phyloP scores from a whole-genome alignment of 2,329 filamentous ascomycete species.

The Onygena corvina region DNA sequence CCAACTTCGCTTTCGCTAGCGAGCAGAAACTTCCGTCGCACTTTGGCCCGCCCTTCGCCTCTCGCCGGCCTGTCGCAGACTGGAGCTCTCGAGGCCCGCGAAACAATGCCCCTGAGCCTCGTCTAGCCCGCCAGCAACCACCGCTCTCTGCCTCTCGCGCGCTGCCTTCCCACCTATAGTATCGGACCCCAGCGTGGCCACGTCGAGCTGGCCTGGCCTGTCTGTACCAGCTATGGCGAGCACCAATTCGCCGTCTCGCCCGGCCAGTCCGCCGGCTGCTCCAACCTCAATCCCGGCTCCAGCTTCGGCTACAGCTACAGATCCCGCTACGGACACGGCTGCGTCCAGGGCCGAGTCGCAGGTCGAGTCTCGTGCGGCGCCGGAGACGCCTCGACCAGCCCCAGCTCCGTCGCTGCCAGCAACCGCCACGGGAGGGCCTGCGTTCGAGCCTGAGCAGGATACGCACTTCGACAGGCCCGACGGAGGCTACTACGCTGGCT shows the following conservation, averaged over 20 bases:
- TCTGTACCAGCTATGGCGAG: slow-evolving; percentile 10
- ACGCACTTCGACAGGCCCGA: slow-evolving; percentile 10
- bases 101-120: too few relatives aligned
- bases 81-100: too few relatives aligned
- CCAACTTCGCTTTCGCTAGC: neutral
- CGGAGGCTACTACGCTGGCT: slow-evolving; percentile 11
- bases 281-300: slow-evolving; percentile 11
- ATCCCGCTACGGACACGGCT: too few relatives aligned
- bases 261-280: slow-evolving; percentile 9
- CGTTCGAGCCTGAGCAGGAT: slow-evolving; percentile 10
- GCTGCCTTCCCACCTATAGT: neutral
- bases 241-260: slow-evolving; percentile 9
- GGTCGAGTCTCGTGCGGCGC: neutral
- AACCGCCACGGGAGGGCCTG: neutral
- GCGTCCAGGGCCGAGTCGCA: neutral
- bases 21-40: neutral
- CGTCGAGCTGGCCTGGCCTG: neutral
- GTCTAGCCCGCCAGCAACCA: too few relatives aligned
- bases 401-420: neutral
- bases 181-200: neutral
- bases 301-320: neutral
- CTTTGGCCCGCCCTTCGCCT: neutral
- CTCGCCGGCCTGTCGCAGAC: too few relatives aligned
- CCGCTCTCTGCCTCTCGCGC: neutral
- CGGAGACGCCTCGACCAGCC: slow-evolving; percentile 1